Base-by-base conservation (phyloP, 2,329 filamentous ascomycete species). In the Botrytis fragariae region DNA sequence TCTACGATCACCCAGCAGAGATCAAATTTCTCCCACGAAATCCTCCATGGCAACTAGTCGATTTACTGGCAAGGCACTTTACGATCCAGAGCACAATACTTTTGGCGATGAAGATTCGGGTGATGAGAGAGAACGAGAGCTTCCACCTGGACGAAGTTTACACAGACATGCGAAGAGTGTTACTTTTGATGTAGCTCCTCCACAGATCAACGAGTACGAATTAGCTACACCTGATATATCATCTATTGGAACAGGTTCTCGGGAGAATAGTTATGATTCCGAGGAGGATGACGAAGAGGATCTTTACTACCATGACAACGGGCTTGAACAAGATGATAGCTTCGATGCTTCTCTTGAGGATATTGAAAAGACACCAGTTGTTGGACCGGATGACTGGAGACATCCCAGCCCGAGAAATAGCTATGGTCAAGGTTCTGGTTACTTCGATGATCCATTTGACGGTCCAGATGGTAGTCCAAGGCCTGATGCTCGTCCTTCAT, bases 211-310 rank as follows among this genome's bases (percentile, higher is more conserved):
- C 81, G 96, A 99, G 83, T 99, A 98, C 82, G 96, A 98, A 83
- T 95, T 98, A 92, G 93, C 94, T 48, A 99, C 96, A 3, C 96
- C 96, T 18, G 96, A 98, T 80, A 89, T 97, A n/a, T 98, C 95
- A 2, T 97, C 95, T 0, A 87, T 97, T 37, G 93, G 93, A 39
- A 95, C 93, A 67, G 94, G 92, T 77, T 98, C 95, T 20, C 92
- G 95, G 14, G 94, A 98, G 80, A 94, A 94, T 60, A 98, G 95
- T 84, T 98, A 93, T 81, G 95, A 98, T 75, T 95, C 93, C 0
- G 90, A 93, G 45, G 91, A 93, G 20, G 91, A 92, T 29, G 89
- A 94, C 59, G 89, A 91, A 39, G 92, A 94, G 62, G 92, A 89
- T 77, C 83, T 86, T 76, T 82, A 86, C 61, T 84, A 85, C 32